Percentiles rank a stretch among this genome's conserved stretches.
These are phyloP conservation scores for Suillus paluster DNA, from an alignment of 768 basidiomycete genomes.

Conservation along the genomic window DNA sequence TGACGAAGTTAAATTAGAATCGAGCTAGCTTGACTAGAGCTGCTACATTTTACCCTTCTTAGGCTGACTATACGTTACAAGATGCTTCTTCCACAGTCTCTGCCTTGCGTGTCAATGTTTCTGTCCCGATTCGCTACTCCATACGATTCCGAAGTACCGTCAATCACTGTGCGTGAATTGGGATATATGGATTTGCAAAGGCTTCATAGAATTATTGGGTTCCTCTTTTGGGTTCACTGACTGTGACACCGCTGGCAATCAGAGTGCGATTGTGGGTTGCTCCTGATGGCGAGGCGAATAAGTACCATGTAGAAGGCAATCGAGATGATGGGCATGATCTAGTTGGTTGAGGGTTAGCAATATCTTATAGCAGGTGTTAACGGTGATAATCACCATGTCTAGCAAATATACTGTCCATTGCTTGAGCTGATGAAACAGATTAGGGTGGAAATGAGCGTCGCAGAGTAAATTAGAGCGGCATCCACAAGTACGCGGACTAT, in stretches of 20 bases:
- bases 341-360: not conserved
- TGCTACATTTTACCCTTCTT: not conserved
- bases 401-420: constrained; percentile 10
- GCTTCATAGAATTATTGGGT: not conserved
- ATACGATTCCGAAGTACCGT: no score
- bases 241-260: no score
- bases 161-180: not conserved
- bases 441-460: constrained; percentile 6
- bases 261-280: no score
- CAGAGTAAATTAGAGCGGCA: constrained; percentile 12
- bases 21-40: no score
- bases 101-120: not conserved
- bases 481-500: constrained; percentile 12
- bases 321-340: constrained; percentile 12
- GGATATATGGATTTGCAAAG: constrained; percentile 3
- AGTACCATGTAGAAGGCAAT: constrained; percentile 16
- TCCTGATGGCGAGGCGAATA: constrained; percentile 4
- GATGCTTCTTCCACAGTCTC: not conserved
- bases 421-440: constrained; percentile 6
- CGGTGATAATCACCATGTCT: constrained; percentile 19
- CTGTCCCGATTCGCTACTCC: no score
- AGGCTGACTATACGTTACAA: not conserved
- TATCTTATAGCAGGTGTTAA: not conserved
- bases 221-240: no score
- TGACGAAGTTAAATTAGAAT: no score